Conservation (phyloP, 129 eudicot species). For the Helichrysum umbraculigerum region DNA sequence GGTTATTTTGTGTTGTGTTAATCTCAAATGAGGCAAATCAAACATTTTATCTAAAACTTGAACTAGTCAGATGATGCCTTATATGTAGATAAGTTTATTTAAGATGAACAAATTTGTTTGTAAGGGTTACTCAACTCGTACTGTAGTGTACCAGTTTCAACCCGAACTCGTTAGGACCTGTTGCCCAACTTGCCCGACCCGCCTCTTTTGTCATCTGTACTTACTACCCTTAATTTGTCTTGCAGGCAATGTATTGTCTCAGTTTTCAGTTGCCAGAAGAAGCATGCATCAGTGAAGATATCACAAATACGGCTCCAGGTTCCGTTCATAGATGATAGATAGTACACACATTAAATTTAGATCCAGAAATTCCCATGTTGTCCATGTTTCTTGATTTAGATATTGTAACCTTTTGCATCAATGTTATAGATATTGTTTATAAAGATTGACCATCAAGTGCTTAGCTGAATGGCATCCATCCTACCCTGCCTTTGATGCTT, state of each 20-base stretch:
- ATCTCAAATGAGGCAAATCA: not conserved
- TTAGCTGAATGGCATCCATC: constrained; percentile 20
- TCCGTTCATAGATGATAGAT: constrained; percentile 15
- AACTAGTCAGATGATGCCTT: not conserved
- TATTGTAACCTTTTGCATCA: constrained; percentile 25
- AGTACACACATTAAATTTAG: not conserved
- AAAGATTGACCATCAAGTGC: not conserved
- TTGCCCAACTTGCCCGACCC: not conserved
- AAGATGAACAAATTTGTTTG: not conserved
- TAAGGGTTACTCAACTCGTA: not conserved
- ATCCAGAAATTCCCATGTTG: constrained; percentile 11
- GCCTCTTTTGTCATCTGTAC: not conserved
- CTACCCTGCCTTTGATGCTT: constrained; percentile 4
- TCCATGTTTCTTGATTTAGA: constrained; percentile 16
- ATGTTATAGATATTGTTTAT: not conserved
- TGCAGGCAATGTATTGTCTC: constrained; percentile 94
- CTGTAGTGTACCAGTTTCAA: not conserved
- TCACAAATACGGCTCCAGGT: not conserved
- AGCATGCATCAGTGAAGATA: constrained; percentile 54
- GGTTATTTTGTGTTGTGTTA: not conserved
- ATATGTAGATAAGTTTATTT: not conserved
- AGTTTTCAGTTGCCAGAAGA: constrained; percentile 94
- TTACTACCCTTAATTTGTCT: constrained; percentile 9
- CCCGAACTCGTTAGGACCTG: not conserved
- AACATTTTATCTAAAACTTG: too few species aligned